phyloP scores from a whole-genome alignment of 1,284 basidiomycete species.

The Sanghuangporus sanghuang region DNA sequence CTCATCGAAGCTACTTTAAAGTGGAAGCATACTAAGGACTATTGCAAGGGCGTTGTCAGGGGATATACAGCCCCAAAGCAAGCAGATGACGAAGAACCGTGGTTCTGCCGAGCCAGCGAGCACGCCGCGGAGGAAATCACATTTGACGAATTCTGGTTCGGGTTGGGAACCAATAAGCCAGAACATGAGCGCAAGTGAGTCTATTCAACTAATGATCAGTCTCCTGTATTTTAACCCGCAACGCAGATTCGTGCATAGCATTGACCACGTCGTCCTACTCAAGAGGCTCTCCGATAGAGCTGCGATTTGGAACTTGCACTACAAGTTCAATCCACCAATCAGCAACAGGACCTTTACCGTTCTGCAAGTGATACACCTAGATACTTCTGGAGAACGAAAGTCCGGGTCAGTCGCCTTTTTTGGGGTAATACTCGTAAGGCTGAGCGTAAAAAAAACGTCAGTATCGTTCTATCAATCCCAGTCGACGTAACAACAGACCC shows the following conservation, averaged over 20 bases:
- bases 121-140: constrained; percentile 58
- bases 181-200: constrained; percentile 63
- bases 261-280: constrained; percentile 58
- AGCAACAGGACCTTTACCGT: constrained; percentile 74
- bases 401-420: constrained; percentile 40
- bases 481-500: constrained; percentile 53
- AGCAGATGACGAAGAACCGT: constrained; percentile 49
- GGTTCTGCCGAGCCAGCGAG: constrained; percentile 63
- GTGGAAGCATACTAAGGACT: constrained; percentile 67
- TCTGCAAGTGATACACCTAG: constrained; percentile 54
- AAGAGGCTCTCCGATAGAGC: constrained; percentile 58
- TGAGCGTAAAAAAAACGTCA: constrained; percentile 24
- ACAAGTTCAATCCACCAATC: constrained; percentile 63
- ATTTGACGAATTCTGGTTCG: constrained; percentile 69
- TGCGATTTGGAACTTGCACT: constrained; percentile 66
- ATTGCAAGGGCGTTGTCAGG: constrained; percentile 47
- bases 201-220: not conserved
- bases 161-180: constrained; percentile 59
- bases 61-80: constrained; percentile 48
- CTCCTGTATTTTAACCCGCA: not conserved
- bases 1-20: constrained; percentile 47
- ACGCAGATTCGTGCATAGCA: constrained; percentile 55
- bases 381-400: constrained; percentile 38
- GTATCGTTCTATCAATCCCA: constrained; percentile 67
- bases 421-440: not conserved